Evolutionary conservation across 345 rosid species (phyloP), one percentile per base, ranked within the genome.

Genomic region (Camelina neglecta): DNA sequence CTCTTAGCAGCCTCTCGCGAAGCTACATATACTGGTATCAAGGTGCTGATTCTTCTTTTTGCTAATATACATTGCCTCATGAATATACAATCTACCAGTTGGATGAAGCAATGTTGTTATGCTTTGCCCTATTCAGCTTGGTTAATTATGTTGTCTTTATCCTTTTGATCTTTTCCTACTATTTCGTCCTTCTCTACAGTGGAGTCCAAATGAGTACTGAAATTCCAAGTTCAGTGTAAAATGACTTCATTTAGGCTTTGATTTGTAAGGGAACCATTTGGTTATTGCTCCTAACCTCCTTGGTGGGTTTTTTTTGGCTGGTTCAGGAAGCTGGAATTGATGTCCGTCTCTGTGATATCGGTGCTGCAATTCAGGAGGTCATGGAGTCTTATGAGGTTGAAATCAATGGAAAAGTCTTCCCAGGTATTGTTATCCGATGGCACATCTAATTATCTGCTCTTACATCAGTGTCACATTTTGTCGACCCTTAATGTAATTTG

Each of bases 311-410:
- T 39, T 59, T 29, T 20, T 50, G 44, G 24, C 33, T 61, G 20
- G 55, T 83, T 50, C 69, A 89, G 99, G 99, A 95, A 88, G 67
- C 98, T 75, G 94, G 99, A 16, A 93, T 95, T 2, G 98, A 95
- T 78, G 99, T 93, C 53, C 97, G 98, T 73, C 93, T 90, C 49
- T 89, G 97, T 72, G 96, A 95, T 75, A 85, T 95, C 67, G 99
- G 98, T 79, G 96, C 99, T 77, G 98, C 99, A 65, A 93, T 95
- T 82, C 95, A 93, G 82, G 98, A 95, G 80, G 99, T 93, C 64
- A 95, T 93, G 97, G 96, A 93, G 82, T 95, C 99, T 7, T 85
- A 93, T 47, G 99, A 95, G 81, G 98, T 95, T 82, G 98, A 95
- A 81, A 95, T 93, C 66, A 95, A 92, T 72, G 97, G 98, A 69